A percentile compares a stretch with the other conserved stretches of the same genome.
phyloP scores from a whole-genome alignment of 257 asterid species.

The Orobanche coerulescens region DNA sequence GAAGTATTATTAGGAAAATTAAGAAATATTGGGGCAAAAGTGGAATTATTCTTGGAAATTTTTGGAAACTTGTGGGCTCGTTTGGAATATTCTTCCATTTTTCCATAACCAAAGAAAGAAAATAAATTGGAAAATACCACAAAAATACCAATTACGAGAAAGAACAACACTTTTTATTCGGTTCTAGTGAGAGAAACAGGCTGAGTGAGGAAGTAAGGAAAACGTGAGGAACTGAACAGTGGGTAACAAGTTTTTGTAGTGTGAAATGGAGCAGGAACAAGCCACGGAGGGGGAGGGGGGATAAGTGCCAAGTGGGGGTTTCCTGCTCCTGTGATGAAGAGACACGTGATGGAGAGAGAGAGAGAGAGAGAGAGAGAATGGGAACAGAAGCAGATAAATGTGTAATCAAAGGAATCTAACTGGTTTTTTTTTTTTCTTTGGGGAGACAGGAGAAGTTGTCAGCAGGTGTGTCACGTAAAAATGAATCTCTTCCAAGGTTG shows the following conservation, averaged over 20 bases:
- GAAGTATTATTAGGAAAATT: constrained; percentile 24
- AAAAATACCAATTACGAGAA: too few species aligned
- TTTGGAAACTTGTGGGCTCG: background rate
- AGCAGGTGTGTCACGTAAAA: background rate
- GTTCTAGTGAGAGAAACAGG: background rate
- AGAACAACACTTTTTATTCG: background rate
- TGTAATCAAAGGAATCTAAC: constrained; percentile 22
- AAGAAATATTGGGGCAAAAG: constrained; percentile 21
- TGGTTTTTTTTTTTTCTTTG: constrained; percentile 18
- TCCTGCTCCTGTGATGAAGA: too few species aligned
- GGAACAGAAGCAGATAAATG: background rate
- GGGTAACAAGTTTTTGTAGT: constrained; percentile 30
- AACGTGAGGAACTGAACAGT: constrained; percentile 19
- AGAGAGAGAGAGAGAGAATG: constrained; percentile 19
- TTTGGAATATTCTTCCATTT: constrained; percentile 31
- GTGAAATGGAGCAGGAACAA: too few species aligned
- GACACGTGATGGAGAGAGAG: constrained; percentile 38
- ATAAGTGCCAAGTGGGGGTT: too few species aligned
- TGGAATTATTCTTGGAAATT: constrained; percentile 7
- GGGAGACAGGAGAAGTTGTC: constrained; percentile 22
- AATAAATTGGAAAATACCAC: background rate
- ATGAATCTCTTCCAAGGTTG: constrained; percentile 4
- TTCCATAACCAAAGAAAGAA: constrained; percentile 10
- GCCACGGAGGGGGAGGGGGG: too few species aligned
- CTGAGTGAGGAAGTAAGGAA: constrained; percentile 2